These are phyloP conservation scores for Alternaria alternata DNA, from an alignment of 2,329 filamentous ascomycete species.

Conservation along the genomic window DNA sequence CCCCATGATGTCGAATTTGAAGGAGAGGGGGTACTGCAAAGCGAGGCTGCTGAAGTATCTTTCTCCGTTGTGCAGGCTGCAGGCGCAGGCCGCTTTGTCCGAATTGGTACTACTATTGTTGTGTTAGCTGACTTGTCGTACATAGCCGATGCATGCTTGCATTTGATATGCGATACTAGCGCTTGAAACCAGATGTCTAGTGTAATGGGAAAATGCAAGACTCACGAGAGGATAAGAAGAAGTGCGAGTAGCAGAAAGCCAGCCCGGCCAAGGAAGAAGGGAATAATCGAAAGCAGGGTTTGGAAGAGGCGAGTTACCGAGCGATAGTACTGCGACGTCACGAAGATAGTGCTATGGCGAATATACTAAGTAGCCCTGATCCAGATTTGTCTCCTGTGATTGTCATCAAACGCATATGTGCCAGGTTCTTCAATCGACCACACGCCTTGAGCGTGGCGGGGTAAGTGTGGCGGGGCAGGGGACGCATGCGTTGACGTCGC, in stretches of 20 bases:
- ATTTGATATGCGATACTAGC: not conserved
- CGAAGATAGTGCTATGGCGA: not conserved
- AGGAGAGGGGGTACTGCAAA: not conserved
- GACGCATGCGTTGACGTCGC: conserved; percentile 14
- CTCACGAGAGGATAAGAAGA: not conserved
- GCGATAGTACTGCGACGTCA: not conserved
- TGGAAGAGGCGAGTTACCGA: not conserved
- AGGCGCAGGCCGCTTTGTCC: conserved; percentile 35
- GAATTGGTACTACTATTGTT: conserved; percentile 45
- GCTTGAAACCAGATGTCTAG: not conserved
- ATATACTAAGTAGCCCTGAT: not conserved
- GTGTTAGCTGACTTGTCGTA: conserved; percentile 19
- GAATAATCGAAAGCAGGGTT: not conserved
- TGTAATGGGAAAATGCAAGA: not conserved
- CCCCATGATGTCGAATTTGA: conserved; percentile 37
- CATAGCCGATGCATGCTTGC: not conserved
- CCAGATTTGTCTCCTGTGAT: not conserved
- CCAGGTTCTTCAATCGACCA: not conserved
- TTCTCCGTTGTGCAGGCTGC: conserved; percentile 9
- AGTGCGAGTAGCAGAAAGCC: conserved; percentile 1
- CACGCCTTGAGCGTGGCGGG: conserved; percentile 22
- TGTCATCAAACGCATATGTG: conserved; percentile 2
- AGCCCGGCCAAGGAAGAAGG: not conserved
- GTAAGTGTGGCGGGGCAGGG: conserved; percentile 31
- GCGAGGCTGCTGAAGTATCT: conserved; percentile 1